Evolutionary conservation across 2,329 filamentous ascomycete genomes (phyloP).

Genomic region (Onygenales sp.): DNA sequence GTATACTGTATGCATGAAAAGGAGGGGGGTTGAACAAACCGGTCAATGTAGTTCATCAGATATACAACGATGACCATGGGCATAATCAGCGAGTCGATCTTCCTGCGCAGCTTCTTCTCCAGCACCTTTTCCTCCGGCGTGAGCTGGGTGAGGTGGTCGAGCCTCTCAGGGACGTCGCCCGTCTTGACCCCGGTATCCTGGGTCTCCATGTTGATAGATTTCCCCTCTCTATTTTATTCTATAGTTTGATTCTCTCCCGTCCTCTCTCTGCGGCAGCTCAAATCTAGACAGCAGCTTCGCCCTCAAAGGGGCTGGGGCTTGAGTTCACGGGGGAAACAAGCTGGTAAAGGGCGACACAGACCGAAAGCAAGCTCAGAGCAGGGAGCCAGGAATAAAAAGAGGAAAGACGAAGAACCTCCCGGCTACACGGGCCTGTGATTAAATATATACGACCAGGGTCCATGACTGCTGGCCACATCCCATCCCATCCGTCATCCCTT

Average conservation of each 20-base stretch:
- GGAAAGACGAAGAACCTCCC: too few species aligned
- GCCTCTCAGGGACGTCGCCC: neutral
- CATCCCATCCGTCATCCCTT: too few species aligned
- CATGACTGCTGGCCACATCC: too few species aligned
- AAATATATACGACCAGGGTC: too few species aligned
- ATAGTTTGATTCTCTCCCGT: neutral
- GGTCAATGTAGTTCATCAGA: slow-evolving; percentile 37
- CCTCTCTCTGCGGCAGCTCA: neutral
- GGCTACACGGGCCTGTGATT: too few species aligned
- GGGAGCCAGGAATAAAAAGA: neutral
- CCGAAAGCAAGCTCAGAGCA: neutral
- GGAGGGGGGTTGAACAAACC: slow-evolving; percentile 20
- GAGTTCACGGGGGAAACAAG: neutral
- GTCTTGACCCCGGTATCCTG: neutral
- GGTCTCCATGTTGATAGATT: neutral
- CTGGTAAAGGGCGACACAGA: neutral
- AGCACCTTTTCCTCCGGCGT: slow-evolving; percentile 22
- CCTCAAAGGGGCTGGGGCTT: neutral
- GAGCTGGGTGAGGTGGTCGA: slow-evolving; percentile 3
- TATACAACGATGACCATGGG: slow-evolving; percentile 33
- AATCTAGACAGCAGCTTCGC: neutral
- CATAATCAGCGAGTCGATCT: slow-evolving; percentile 31
- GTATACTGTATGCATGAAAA: neutral
- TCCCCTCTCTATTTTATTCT: neutral
- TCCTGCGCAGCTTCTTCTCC: slow-evolving; percentile 28